Evolutionary conservation across 2,329 filamentous ascomycete species (phyloP).

Genomic region (Cyphellophora europaea): DNA sequence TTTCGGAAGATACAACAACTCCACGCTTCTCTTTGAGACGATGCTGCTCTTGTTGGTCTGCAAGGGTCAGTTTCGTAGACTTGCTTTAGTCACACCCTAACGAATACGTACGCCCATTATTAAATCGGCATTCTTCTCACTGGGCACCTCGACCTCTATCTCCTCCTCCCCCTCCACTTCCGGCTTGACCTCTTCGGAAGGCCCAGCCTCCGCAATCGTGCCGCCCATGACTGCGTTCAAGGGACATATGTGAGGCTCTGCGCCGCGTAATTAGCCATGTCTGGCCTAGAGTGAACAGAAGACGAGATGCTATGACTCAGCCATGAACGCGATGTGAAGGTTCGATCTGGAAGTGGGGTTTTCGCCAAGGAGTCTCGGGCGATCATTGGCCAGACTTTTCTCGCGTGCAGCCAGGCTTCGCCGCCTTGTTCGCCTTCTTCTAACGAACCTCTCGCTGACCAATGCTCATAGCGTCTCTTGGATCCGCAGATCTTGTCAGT

Average conservation of each 20-base stretch:
- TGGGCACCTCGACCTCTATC: conserved; percentile 13
- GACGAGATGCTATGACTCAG: background rate
- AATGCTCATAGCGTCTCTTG: no score
- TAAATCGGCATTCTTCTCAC: conserved; percentile 38
- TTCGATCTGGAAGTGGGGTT: no score
- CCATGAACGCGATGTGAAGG: background rate
- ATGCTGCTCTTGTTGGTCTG: conserved; percentile 88
- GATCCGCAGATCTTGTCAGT: no score
- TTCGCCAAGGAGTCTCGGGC: no score
- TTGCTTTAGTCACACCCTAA: conserved; percentile 5
- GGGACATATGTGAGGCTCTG: no score
- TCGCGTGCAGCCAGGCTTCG: no score
- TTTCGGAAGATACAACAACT: conserved; percentile 73
- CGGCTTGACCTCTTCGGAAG: background rate
- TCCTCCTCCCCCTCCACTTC: conserved; percentile 1
- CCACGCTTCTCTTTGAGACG: conserved; percentile 86
- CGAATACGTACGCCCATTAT: conserved; percentile 45
- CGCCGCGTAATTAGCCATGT: no score
- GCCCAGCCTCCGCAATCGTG: background rate
- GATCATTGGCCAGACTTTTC: no score
- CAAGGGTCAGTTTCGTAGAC: conserved; percentile 1
- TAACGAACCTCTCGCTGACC: no score
- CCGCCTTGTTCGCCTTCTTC: no score
- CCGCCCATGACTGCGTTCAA: background rate
- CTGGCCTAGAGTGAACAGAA: no score